Base-by-base conservation (phyloP, 345 rosid species). In the Camelina hispida region DNA sequence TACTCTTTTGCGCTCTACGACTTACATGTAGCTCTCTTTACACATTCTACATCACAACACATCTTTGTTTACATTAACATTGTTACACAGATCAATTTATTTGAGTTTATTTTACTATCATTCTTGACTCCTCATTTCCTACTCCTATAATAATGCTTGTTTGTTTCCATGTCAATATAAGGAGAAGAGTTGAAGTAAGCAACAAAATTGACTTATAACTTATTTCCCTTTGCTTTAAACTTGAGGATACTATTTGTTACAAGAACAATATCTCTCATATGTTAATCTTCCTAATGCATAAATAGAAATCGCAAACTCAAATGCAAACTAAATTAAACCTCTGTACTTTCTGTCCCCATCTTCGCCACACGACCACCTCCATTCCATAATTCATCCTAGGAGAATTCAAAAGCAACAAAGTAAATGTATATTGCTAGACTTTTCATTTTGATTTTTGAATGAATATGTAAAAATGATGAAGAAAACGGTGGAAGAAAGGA, bases 341-440 rank as follows among this genome's bases (percentile, higher is more conserved):
- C 64, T 76, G 63, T 68, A 76, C 79, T 68, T 30, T n/a, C 23
- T 59, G 54, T 50, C 46, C 42, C 46, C 69, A 75, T 68, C 74
- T 68, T 44, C 48, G 7, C 47, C 23, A 20, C 44, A 54, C 20
- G 51, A 71, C 48, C 52, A n/a, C n/a, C n/a, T n/a, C n/a, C n/a
- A n/a, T n/a, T n/a, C n/a, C n/a, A n/a, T n/a, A n/a, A n/a, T n/a
- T n/a, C n/a, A n/a, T n/a, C n/a, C n/a, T n/a, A n/a, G n/a, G n/a
- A n/a, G n/a, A n/a, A n/a, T n/a, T n/a, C n/a, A n/a, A n/a, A n/a
- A n/a, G n/a, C n/a, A n/a, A n/a, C n/a, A n/a, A n/a, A n/a, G n/a
- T n/a, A n/a, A n/a, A n/a, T n/a, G n/a, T n/a, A n/a, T n/a, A n/a
- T n/a, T n/a, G n/a, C n/a, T n/a, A n/a, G n/a, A n/a, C n/a, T n/a